A percentile compares a stretch with the other conserved stretches of the same genome.
Conservation (phyloP, 371 early-diverging fungal species). For the Saksenaea oblongispora region DNA sequence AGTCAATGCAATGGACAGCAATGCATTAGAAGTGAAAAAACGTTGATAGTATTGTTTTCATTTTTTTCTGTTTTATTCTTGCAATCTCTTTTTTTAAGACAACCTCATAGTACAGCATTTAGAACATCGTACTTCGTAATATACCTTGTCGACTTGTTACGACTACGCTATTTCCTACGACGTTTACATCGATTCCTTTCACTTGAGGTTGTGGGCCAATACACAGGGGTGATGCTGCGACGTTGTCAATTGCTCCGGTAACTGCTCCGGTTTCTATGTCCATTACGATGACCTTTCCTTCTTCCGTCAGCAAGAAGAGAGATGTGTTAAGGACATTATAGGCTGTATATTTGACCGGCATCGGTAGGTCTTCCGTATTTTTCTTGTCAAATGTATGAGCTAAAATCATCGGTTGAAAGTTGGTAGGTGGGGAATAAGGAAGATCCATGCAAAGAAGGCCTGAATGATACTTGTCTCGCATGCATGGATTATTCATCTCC, state of each 20-base stretch:
- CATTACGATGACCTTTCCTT: conserved; percentile 47
- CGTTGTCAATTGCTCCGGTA: conserved; percentile 38
- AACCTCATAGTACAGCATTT: neutral
- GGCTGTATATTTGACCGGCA: conserved; percentile 50
- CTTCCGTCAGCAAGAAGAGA: conserved; percentile 45
- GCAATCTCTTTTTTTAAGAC: no score
- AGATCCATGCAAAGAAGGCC: neutral
- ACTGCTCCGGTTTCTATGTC: conserved; percentile 48
- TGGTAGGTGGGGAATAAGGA: conserved; percentile 40
- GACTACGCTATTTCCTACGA: conserved; percentile 43
- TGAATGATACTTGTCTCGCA: neutral
- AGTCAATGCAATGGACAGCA: no score
- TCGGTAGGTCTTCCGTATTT: conserved; percentile 6
- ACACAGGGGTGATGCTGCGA: conserved; percentile 14
- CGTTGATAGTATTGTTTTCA: no score
- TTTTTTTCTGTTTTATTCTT: no score
- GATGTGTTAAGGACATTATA: conserved; percentile 47
- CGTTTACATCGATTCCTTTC: conserved; percentile 48
- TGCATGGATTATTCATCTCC: neutral
- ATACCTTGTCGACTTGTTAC: conserved; percentile 49
- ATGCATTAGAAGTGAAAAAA: no score
- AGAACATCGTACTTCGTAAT: conserved; percentile 27
- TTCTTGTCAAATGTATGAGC: conserved; percentile 38
- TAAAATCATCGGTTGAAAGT: conserved; percentile 30
- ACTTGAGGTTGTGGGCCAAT: conserved; percentile 20